phyloP scores from a whole-genome alignment of 1,284 basidiomycete genomes.

The Lentinula novae-zelandiae region DNA sequence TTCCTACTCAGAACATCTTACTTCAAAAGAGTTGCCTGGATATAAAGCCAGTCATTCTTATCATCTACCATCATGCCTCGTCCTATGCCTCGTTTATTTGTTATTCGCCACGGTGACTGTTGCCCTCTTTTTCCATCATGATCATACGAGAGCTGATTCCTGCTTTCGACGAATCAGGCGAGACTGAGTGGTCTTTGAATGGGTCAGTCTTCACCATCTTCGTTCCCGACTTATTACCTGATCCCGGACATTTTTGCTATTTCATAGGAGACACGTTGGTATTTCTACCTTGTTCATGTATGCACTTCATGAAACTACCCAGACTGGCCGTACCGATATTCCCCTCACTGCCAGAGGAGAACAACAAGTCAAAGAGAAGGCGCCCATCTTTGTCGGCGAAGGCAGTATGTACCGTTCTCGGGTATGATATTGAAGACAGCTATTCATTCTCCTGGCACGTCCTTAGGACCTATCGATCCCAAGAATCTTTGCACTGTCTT shows the following conservation, averaged over 20 bases:
- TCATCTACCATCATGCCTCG: constrained; percentile 24
- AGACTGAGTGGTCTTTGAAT: constrained; percentile 93
- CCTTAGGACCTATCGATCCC: constrained; percentile 75
- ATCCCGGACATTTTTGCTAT: neutral
- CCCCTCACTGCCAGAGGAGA: constrained; percentile 84
- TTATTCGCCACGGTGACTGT: constrained; percentile 68
- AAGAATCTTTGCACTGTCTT: constrained; percentile 73
- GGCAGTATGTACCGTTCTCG: constrained; percentile 53
- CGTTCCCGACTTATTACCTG: neutral
- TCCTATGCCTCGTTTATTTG: constrained; percentile 70
- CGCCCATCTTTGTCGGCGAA: constrained; percentile 65
- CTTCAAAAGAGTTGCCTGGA: too few species aligned
- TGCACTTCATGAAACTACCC: neutral
- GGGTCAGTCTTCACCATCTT: constrained; percentile 44
- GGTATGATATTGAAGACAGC: constrained; percentile 12
- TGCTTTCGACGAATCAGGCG: constrained; percentile 45
- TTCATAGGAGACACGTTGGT: constrained; percentile 66
- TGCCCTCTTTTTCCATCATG: constrained; percentile 8
- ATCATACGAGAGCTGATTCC: neutral
- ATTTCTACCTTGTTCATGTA: neutral
- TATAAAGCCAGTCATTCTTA: neutral
- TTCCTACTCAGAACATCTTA: neutral
- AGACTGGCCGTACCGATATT: constrained; percentile 90
- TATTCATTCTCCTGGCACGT: neutral
- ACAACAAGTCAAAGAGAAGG: constrained; percentile 65